Evolutionary conservation across 2,329 filamentous ascomycete genomes (phyloP), one percentile per base, ranked within the genome.

Genomic region (Epichloe amarillans): DNA sequence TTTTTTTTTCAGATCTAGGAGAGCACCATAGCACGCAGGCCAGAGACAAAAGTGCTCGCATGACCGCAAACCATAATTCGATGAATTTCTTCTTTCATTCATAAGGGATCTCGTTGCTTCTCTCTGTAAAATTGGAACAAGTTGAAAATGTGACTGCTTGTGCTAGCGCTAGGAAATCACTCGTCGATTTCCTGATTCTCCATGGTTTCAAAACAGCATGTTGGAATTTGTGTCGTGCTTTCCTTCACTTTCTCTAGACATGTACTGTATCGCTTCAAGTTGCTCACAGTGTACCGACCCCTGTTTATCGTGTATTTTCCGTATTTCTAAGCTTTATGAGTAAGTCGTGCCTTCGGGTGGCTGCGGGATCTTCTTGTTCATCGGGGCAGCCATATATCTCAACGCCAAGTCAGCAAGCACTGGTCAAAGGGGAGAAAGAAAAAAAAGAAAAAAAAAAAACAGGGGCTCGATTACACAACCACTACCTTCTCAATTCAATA

Each of bases 361-460:
- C 68, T 98, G 93, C 12, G 88, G 86, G 33, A 96, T 81, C 72
- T 97, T 97, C 79, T 96, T 96, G 73, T 97, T 86, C 58, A 82
- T 77, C 26, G 86, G 83, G 53, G 90, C 80, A 33, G 91, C 91
- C 93, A 98, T 97, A 67, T 87, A 95, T 69, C 90, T 94, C 94
- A 54, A 36, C 17, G 21, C 4, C 23, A 23, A 23, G n/a, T 44
- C 21, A 38, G 43, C 19, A 14, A 39, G 15, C n/a, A 26, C 40
- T 5, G 30, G 15, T n/a, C n/a, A 19, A 36, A 11, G 10, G 8
- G 17, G 17, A 17, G 17, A 17, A 17, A 17, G 17, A 17, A 17
- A 17, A 17, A 23, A 30, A 44, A n/a, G n/a, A n/a, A n/a, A n/a
- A n/a, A n/a, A 2, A 23, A 30, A 44, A 21, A 10, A 7, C 14